Evolutionary conservation across 2,329 filamentous ascomycete species (phyloP).

Genomic region (Venturia aucupariae): DNA sequence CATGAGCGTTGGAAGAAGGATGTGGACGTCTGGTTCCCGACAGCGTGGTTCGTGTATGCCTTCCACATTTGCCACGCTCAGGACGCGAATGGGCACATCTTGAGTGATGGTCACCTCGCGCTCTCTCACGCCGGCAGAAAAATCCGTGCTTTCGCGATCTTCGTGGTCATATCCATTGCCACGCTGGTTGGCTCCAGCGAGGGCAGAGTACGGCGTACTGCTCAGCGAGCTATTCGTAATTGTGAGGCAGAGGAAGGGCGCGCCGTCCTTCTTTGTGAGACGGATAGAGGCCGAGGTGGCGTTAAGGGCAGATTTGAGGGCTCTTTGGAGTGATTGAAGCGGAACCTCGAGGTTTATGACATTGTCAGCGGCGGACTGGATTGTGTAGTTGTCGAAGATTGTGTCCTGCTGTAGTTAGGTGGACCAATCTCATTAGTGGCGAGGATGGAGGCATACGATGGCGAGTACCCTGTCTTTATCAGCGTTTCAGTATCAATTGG

Average conservation of each 20-base stretch:
- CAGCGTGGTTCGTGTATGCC: constrained; percentile 88
- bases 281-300: constrained; percentile 75
- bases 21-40: constrained; percentile 87
- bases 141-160: constrained; percentile 30
- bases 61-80: constrained; percentile 75
- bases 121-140: constrained; percentile 46
- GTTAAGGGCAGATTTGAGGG: constrained; percentile 79
- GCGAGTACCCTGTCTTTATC: constrained; percentile 28
- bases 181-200: constrained; percentile 20
- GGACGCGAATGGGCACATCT: constrained; percentile 87
- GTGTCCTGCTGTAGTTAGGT: constrained; percentile 50
- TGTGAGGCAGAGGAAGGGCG: constrained; percentile 81
- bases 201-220: constrained; percentile 30
- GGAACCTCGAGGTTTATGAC: constrained; percentile 96
- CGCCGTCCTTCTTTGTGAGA: constrained; percentile 83
- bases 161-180: constrained; percentile 26
- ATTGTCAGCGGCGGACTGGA: constrained; percentile 80
- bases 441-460: constrained; percentile 27
- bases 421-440: not conserved
- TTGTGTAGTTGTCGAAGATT: constrained; percentile 76
- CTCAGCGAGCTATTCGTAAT: constrained; percentile 67
- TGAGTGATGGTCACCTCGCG: constrained; percentile 90
- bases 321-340: constrained; percentile 75
- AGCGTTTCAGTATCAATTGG: constrained; percentile 12
- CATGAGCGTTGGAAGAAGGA: constrained; percentile 74